Conservation (phyloP, 805 yeast species). For the Scheffersomyces lignosus region DNA sequence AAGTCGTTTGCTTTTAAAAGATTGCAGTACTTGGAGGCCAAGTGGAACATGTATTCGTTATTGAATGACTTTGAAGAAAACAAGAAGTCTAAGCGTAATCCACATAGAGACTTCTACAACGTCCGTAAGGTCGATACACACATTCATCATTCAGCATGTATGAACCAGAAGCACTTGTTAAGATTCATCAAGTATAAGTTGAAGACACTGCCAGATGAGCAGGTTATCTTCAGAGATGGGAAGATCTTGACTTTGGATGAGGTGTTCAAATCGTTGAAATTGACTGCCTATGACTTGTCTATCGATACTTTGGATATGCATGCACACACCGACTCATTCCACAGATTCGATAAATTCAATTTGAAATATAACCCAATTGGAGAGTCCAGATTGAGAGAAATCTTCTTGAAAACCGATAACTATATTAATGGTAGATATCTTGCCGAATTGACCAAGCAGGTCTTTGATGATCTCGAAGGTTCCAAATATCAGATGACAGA, state of each 20-base stretch:
- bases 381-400: constrained; percentile 94
- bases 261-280: constrained; percentile 86
- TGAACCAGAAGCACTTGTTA: constrained; percentile 95
- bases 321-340: constrained; percentile 98
- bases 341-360: constrained; percentile 95
- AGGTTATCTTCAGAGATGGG: constrained; percentile 92
- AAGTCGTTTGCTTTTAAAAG: constrained; percentile 95
- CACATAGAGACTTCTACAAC: constrained; percentile 96
- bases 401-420: constrained; percentile 93
- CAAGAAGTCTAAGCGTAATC: constrained; percentile 85
- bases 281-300: constrained; percentile 91
- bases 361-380: constrained; percentile 97
- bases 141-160: constrained; percentile 98
- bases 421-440: constrained; percentile 83
- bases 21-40: constrained; percentile 90
- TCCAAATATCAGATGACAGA: constrained; percentile 98
- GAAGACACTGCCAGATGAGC: constrained; percentile 81
- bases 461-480: constrained; percentile 88
- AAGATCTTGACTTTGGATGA: constrained; percentile 80
- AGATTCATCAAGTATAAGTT: constrained; percentile 94
- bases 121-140: constrained; percentile 97
- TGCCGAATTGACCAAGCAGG: constrained; percentile 93
- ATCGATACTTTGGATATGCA: constrained; percentile 99
- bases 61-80: constrained; percentile 92
- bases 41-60: constrained; percentile 88